Evolutionary conservation across 352 stramenopile species (phyloP).

Genomic region (Phytophthora pseudosyringae): DNA sequence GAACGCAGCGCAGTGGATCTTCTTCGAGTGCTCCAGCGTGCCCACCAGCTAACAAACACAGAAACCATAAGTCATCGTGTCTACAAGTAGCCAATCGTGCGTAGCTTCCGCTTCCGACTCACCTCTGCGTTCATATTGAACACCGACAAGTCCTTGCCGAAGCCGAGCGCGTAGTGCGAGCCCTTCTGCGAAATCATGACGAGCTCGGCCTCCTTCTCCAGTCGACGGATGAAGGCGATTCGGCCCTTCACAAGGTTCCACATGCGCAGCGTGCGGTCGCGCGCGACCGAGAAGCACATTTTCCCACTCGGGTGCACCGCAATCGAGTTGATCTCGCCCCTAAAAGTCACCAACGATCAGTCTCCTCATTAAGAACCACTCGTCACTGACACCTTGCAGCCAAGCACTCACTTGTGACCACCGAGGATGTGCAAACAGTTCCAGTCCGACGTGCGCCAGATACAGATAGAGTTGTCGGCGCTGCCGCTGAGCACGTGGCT

Average conservation of each 20-base stretch:
- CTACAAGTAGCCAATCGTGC: neutral
- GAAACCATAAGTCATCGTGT: slow-evolving; percentile 2
- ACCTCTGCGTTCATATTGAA: slow-evolving; percentile 86
- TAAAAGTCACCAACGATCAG: slow-evolving; percentile 20
- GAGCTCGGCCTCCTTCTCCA: slow-evolving; percentile 81
- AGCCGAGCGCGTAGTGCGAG: slow-evolving; percentile 71
- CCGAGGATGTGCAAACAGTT: slow-evolving; percentile 90
- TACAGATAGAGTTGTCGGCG: slow-evolving; percentile 89
- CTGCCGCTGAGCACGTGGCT: slow-evolving; percentile 89
- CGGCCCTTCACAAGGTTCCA: slow-evolving; percentile 92
- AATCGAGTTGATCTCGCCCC: slow-evolving; percentile 83
- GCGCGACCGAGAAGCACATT: slow-evolving; percentile 84
- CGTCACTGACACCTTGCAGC: neutral
- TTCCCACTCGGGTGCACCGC: slow-evolving; percentile 90
- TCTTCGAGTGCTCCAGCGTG: slow-evolving; percentile 72
- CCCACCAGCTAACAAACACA: slow-evolving; percentile 52
- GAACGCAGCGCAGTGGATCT: slow-evolving; percentile 80
- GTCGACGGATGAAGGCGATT: slow-evolving; percentile 86
- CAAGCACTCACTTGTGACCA: slow-evolving; percentile 74
- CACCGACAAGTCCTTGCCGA: slow-evolving; percentile 76
- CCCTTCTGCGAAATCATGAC: slow-evolving; percentile 83
- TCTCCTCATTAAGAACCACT: neutral
- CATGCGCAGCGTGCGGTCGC: slow-evolving; percentile 87
- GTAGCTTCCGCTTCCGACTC: neutral
- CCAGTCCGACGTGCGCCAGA: slow-evolving; percentile 91